Evolutionary conservation across 1,139 yeast species (phyloP), one percentile per base, ranked within the genome.

Genomic region (Nadsonia starkeyi-henricii): DNA sequence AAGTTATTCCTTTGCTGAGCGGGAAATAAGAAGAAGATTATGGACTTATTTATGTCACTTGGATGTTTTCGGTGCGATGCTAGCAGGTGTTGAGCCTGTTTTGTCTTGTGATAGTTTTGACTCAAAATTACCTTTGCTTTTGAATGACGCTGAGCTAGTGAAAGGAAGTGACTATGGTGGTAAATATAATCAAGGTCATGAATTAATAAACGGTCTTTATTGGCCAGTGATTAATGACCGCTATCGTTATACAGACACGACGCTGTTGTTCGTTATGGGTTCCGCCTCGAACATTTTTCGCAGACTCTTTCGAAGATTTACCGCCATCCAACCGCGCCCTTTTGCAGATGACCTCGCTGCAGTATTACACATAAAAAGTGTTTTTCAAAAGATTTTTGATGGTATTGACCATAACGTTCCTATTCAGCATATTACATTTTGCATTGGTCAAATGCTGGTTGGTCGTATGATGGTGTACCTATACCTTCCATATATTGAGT

Each of bases 81-180:
- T 46, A 1, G 39, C 41, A 2, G 49, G 49, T 3, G 30, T 47
- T 2, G 49, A 47, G 20, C 49, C 49, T 18, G 39, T 47, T 43
- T 43, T 47, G 3, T 28, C 28, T 7, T 43, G 41, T 20, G 43
- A 43, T 9, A 47, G 41, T 43, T 47, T 47, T 17, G 49, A 47
- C 2, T 19, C 49, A 1, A 26, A 45, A 1, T 41, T 47, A 5
- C 49, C 49, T 1, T 28, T 47, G 1, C 23, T 47, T 1, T 21
- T 47, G n/a, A 42, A 47, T 33, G 49, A 47, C 20, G 41, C 26
- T n/a, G 49, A 47, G 17, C 41, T 47, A 2, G 46, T 43, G n/a
- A 36, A 44, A 2, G 43, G 44, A 2, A 41, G 42, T 7, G 37
- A 20, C 3, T 46, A 46, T n/a, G 44, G 44, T 12, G 44, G 41